Conservation (phyloP, 192 early-diverging fungal species). For the Gonapodya prolifera region DNA sequence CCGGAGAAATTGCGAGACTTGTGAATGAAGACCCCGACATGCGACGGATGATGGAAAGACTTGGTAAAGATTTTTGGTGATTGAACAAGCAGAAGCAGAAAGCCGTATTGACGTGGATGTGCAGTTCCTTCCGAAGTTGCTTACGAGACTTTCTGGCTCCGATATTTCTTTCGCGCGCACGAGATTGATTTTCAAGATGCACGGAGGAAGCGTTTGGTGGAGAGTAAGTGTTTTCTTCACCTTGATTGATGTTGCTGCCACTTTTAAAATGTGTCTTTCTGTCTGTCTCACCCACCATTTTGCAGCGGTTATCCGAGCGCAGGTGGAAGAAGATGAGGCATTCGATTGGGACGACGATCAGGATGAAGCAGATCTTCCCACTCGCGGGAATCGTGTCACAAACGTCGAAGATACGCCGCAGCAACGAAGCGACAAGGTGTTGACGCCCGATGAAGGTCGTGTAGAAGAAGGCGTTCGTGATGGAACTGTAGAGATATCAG, state of each 20-base stretch:
- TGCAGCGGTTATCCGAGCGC: background rate
- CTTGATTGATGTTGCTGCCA: background rate
- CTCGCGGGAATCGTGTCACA: no score
- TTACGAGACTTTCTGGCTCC: conserved; percentile 24
- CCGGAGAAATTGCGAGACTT: background rate
- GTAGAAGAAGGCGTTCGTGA: background rate
- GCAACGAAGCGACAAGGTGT: background rate
- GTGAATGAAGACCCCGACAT: conserved; percentile 17
- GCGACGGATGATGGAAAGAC: conserved; percentile 13
- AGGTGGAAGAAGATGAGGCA: background rate
- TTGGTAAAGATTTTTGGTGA: conserved; percentile 2
- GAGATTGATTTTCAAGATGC: conserved; percentile 29
- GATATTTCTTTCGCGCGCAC: conserved; percentile 24
- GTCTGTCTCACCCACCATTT: background rate
- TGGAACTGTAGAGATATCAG: background rate
- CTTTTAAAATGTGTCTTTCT: background rate
- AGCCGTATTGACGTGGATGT: conserved; percentile 1
- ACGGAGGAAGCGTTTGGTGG: conserved; percentile 17
- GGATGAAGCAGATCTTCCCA: background rate
- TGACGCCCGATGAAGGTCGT: background rate
- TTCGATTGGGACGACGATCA: background rate
- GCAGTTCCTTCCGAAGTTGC: conserved; percentile 19
- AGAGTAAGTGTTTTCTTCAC: conserved; percentile 7
- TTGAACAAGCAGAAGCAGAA: background rate
- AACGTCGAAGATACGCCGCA: no score